These are phyloP conservation scores for Colletotrichum chlorophyti DNA, from an alignment of 2,329 filamentous ascomycete genomes.

Conservation along the genomic window DNA sequence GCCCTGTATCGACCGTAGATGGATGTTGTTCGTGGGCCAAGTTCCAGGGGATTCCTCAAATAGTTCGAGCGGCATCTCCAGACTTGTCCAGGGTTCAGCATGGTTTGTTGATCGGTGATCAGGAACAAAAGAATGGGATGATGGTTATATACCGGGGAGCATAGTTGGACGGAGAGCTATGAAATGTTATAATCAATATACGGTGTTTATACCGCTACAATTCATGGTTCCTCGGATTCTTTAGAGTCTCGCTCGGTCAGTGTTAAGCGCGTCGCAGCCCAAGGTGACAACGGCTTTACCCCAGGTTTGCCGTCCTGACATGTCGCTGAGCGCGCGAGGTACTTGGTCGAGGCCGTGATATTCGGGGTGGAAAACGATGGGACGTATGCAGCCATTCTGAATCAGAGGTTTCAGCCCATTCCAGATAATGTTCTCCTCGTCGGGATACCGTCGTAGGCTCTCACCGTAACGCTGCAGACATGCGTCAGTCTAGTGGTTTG, in stretches of 20 bases:
- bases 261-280: slow-evolving; percentile 25
- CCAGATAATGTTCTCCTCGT: slow-evolving; percentile 56
- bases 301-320: slow-evolving; percentile 56
- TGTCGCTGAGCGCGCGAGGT: slow-evolving; percentile 55
- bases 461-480: slow-evolving; percentile 62
- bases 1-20: slow-evolving; percentile 2
- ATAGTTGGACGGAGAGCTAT: not conserved
- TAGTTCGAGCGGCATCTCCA: not conserved
- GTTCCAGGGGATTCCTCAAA: not conserved
- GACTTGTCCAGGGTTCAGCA: not conserved
- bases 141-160: slow-evolving; percentile 23
- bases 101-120: not conserved
- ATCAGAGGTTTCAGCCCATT: slow-evolving; percentile 55
- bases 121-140: slow-evolving; percentile 18
- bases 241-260: slow-evolving; percentile 2
- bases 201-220: not conserved
- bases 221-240: too few relatives aligned
- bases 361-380: slow-evolving; percentile 54
- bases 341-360: slow-evolving; percentile 59
- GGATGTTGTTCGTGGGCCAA: not conserved
- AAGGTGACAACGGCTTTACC: slow-evolving; percentile 63
- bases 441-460: slow-evolving; percentile 55
- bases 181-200: slow-evolving; percentile 13
- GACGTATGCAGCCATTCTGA: slow-evolving; percentile 52
- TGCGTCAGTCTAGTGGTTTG: not conserved